phyloP scores from a whole-genome alignment of 441 rosid genomes.

The Populus hybrid region DNA sequence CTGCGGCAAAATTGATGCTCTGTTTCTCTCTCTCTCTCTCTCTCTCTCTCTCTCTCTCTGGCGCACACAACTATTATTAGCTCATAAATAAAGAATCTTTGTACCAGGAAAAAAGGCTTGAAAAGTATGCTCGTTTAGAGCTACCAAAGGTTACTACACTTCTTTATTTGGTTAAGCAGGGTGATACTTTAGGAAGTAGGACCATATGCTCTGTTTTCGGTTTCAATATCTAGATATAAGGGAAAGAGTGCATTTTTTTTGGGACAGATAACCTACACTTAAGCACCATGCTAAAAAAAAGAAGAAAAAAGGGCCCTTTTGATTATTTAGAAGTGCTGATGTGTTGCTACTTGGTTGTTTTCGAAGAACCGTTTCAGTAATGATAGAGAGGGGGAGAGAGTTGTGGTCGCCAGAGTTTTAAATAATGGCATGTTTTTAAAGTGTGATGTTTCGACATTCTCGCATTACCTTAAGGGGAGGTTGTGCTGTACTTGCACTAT shows the following conservation, averaged over 20 bases:
- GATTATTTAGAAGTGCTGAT: constrained; percentile 24
- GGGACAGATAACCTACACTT: neutral
- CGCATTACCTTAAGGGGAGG: neutral
- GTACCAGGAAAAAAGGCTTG: constrained; percentile 25
- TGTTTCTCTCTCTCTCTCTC: constrained; percentile 18
- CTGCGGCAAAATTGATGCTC: constrained; percentile 18
- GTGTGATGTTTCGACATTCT: neutral
- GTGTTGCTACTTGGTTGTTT: constrained; percentile 23
- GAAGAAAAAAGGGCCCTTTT: too few relatives aligned
- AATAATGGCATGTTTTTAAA: neutral
- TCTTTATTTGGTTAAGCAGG: constrained; percentile 29
- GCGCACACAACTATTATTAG: constrained; percentile 29
- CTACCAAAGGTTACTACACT: constrained; percentile 42
- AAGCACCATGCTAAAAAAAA: neutral
- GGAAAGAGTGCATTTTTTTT: neutral
- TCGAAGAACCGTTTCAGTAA: neutral
- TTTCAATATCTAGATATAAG: constrained; percentile 24
- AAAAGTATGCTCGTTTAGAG: constrained; percentile 43
- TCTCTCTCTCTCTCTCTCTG: neutral
- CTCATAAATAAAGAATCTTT: constrained; percentile 37
- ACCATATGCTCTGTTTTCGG: constrained; percentile 23
- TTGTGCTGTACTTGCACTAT: neutral
- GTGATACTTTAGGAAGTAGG: constrained; percentile 21
- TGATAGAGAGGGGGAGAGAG: neutral
- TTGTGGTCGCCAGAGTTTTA: neutral